Base-by-base conservation (phyloP, 2,329 filamentous ascomycete genomes). In the Rasamsonia emersonii region DNA sequence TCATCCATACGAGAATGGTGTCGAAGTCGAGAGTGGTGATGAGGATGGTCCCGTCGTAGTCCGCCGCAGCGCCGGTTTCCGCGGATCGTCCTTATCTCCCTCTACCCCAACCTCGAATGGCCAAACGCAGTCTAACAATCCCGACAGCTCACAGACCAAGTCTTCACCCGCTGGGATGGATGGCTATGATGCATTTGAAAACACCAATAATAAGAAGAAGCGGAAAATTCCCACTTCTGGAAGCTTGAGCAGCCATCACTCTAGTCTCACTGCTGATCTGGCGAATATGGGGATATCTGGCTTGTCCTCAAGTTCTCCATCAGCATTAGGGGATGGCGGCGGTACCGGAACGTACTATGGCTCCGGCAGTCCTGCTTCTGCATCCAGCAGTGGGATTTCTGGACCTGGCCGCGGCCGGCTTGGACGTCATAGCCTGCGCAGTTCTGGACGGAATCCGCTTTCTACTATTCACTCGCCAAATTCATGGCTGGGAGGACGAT, bases 121-220 rank as follows among this genome's bases (percentile, higher is more conserved):
- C 16, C 47, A 47, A 24, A 37, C 40, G 24, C 46, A 49, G 28
- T 35, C 44, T n/a, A 43, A 43, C 38, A 54, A 46, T 41, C 43
- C 43, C 29, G 50, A 51, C 33, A 41, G 40, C 8, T 41, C 41
- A 24, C 53, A 50, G 33, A 44, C 39, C 33, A 59, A 79, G 29
- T 72, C 71, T 25, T 86, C 84, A 9, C 77, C 79, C 15, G 71
- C 75, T 4, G 81, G 79, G 4, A 82, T 80, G 8, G 89, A 96
- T 55, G 86, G 88, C 9, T 96, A 96, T 56, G 91, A 98, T 58
- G 91, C 86, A 5, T 93, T 95, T 49, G 91, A 98, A 59, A 96
- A 96, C 50, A 93, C 86, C 20, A 96, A 94, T 58, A 98, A 98
- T 56, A 98, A 98, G 63, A 98, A 96, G 68, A 96, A 98, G 61